Base-by-base conservation (phyloP, 129 eudicot genomes). In the Tagetes patula region DNA sequence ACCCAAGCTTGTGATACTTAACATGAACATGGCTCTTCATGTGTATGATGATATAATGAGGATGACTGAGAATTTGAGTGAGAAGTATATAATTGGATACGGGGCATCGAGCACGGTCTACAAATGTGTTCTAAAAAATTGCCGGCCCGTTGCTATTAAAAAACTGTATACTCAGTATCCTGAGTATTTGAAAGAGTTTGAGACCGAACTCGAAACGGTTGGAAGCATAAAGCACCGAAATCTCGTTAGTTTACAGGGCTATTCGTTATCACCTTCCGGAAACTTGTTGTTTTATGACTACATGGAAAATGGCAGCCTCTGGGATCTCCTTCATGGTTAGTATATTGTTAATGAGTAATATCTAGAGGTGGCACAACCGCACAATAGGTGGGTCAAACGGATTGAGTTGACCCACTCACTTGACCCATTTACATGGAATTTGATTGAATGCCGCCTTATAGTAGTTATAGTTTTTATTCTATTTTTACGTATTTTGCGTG, bases 291-390 rank as follows among this genome's bases (percentile, higher is more conserved):
- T 95, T 64, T 95, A 90, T 59, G 97, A 95, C 63, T 95, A 86
- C 88, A 95, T 95, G 99, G 99, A 95, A 75, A 95, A 95, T 62
- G 99, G 99, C 4, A 95, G 99, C 87, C 96, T 95, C 20, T 95
- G 97, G 97, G 99, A 95, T 86, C 87, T 91, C 56, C 96, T 95
- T 71, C 99, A 95, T 77, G 99, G 99, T 90, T 50, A 72, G 87
- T 75, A 14, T 10, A 47, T 8, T 47, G 10, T 27, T 38, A 0
- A 41, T 27, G 36, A 6, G 42, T 45, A 13, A 45, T 36, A 36
- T 62, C 31, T 62, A 12, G 14, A 37, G 10, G 47, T 36, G 30
- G 43, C 67, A 36, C n/a, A n/a, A n/a, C n/a, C n/a, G n/a, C n/a
- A n/a, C 30, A 30, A 61, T 37, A 27, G 20, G 43, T 1, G 40